Evolutionary conservation across 2,329 filamentous ascomycete genomes (phyloP).

Genomic region (Pseudocercospora crystallina): DNA sequence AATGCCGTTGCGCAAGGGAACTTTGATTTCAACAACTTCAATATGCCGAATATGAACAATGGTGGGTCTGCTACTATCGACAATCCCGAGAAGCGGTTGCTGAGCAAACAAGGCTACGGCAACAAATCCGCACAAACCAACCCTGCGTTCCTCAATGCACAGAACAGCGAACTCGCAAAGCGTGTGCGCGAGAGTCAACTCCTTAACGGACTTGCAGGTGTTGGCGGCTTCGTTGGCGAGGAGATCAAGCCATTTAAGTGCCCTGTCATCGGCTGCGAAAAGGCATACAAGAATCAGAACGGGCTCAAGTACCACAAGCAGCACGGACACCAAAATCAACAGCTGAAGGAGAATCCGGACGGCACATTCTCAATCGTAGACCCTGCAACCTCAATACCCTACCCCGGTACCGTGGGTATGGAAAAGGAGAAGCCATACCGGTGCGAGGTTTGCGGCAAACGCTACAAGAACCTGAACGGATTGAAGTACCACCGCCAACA

Average conservation of each 20-base stretch:
- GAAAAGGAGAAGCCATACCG: constrained; percentile 99
- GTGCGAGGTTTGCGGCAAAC: constrained; percentile 94
- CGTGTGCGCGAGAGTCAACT: constrained; percentile 65
- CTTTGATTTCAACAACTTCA: constrained; percentile 40
- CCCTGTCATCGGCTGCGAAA: constrained; percentile 96
- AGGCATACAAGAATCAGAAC: constrained; percentile 99
- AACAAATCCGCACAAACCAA: constrained; percentile 45
- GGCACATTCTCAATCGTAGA: constrained; percentile 98
- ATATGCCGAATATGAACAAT: constrained; percentile 58
- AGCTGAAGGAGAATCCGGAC: constrained; percentile 93
- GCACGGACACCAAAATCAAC: constrained; percentile 95
- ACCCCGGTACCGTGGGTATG: constrained; percentile 97
- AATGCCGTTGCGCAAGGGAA: constrained; percentile 39
- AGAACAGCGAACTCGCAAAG: constrained; percentile 72
- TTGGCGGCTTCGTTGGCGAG: constrained; percentile 62
- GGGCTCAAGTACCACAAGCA: constrained; percentile 86
- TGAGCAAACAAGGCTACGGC: constrained; percentile 71
- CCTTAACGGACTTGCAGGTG: constrained; percentile 53
- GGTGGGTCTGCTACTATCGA: constrained; percentile 65
- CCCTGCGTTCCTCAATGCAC: constrained; percentile 63
- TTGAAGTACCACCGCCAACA: constrained; percentile 81
- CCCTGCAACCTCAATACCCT: constrained; percentile 88
- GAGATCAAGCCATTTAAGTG: constrained; percentile 98
- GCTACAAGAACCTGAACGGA: constrained; percentile 98
- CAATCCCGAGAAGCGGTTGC: constrained; percentile 90